Base-by-base conservation (phyloP, 257 asterid species). In the Echium plantagineum region DNA sequence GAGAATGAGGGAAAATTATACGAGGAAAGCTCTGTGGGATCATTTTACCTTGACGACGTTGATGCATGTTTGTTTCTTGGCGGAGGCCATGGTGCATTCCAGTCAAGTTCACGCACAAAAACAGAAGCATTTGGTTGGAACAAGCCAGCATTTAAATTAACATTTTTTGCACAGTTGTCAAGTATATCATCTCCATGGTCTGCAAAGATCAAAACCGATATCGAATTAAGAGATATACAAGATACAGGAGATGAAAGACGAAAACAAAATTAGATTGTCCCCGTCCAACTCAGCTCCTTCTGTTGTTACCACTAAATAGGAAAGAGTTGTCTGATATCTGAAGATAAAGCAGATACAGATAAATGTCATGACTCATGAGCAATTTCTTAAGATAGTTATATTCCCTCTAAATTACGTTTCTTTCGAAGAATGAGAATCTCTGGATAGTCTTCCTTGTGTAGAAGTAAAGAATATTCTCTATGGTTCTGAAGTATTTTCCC, bases 61-160 rank as follows among this genome's bases (percentile, higher is more conserved):
- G 76, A 68, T 60, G 77, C 69, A 74, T 64, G 66, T 66, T 60
- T 66, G n/a, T 30, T 53, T 24, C 59, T 68, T 72, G 65, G 71
- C 30, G 97, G 95, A 22, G 87, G 90, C 90, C 82, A 79, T 57
- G 82, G 67, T 63, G 70, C 67, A 56, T 62, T 81, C 98, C 98
- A 91, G 75, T 91, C 97, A 70, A 91, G 95, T 84, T 88, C 97
- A 2, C 94, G 97, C 49, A 86, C 94, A 68, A 66, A 65, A 72
- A 88, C 63, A 28, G 83, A 75, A 55, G 83, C 80, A 69, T 75
- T 68, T 2, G 47, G 61, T 58, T 76, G 72, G 67, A 78, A 73
- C 24, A 80, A 60, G 63, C 77, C 87, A 69, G 77, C 69, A 66
- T 86, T 91, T 32, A 79, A 80, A 72, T 69, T 32, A 59, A 86